Percentiles rank a stretch among this genome's conserved stretches.
phyloP scores from a whole-genome alignment of 768 basidiomycete genomes.

The Psilocybe azurescens region DNA sequence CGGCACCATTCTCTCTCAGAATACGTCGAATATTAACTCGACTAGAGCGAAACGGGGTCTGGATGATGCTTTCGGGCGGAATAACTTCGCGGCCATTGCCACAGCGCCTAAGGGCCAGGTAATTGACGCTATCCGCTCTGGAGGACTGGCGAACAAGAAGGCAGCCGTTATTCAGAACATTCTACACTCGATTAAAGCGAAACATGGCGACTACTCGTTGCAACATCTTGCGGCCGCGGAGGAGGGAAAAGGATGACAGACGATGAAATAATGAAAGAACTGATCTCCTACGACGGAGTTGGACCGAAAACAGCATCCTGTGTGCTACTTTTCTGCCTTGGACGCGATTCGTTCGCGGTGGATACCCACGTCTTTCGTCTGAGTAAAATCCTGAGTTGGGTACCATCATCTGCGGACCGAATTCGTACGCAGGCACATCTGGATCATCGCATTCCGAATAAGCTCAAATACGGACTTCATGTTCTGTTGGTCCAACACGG shows the following conservation, averaged over 20 bases:
- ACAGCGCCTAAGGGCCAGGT: constrained; percentile 45
- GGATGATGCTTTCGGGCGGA: constrained; percentile 53
- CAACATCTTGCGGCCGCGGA: constrained; percentile 49
- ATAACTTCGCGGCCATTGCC: constrained; percentile 56
- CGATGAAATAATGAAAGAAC: constrained; percentile 59
- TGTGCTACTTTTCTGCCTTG: constrained; percentile 64
- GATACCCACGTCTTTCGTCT: constrained; percentile 68
- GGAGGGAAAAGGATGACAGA: constrained; percentile 37
- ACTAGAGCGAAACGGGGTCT: constrained; percentile 53
- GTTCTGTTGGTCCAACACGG: constrained; percentile 66
- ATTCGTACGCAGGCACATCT: constrained; percentile 63
- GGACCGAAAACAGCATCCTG: constrained; percentile 71
- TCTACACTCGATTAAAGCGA: constrained; percentile 44
- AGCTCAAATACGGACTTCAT: constrained; percentile 62
- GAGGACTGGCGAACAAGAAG: constrained; percentile 67
- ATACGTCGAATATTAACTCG: constrained; percentile 56
- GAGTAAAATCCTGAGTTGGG: constrained; percentile 56
- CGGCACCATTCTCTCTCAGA: constrained; percentile 64
- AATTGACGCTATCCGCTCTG: constrained; percentile 53
- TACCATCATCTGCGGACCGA: constrained; percentile 50
- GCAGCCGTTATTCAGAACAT: constrained; percentile 58
- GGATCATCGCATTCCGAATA: constrained; percentile 52
- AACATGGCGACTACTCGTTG: constrained; percentile 59
- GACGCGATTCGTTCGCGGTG: constrained; percentile 65
- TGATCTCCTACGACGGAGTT: constrained; percentile 61